Percentiles rank a stretch among this genome's conserved stretches.
phyloP scores from a whole-genome alignment of 1,284 basidiomycete species.

The Athelia sp. region DNA sequence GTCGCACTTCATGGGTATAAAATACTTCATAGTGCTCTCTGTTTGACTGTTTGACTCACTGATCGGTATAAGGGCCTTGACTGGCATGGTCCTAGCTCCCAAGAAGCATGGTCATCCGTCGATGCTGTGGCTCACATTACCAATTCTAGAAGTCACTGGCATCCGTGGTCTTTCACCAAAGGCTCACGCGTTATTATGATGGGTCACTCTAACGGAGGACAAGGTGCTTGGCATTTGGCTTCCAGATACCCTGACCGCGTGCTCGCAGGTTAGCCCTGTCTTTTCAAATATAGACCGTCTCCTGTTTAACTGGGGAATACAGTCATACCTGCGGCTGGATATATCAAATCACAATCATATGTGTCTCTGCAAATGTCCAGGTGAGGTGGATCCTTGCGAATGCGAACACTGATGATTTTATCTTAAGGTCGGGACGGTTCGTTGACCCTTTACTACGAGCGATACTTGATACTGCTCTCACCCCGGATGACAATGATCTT shows the following conservation, averaged over 20 bases:
- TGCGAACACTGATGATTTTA: background rate
- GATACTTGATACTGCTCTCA: slow-evolving; percentile 68
- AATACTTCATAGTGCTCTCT: no score
- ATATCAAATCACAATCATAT: slow-evolving; percentile 83
- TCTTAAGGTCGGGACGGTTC: slow-evolving; percentile 59
- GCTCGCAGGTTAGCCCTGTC: slow-evolving; percentile 52
- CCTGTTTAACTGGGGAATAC: slow-evolving; percentile 8
- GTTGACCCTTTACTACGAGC: slow-evolving; percentile 70
- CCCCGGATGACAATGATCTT: slow-evolving; percentile 83
- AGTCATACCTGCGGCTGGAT: slow-evolving; percentile 73
- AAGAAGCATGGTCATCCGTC: slow-evolving; percentile 55
- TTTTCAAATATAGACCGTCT: background rate
- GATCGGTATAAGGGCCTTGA: slow-evolving; percentile 75
- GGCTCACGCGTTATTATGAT: slow-evolving; percentile 54
- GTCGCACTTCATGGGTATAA: slow-evolving; percentile 73
- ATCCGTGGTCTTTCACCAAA: slow-evolving; percentile 31
- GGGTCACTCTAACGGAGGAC: slow-evolving; percentile 92
- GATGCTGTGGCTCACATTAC: slow-evolving; percentile 50
- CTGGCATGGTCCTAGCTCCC: slow-evolving; percentile 75
- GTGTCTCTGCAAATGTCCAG: slow-evolving; percentile 67
- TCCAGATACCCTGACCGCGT: slow-evolving; percentile 75
- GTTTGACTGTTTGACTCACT: no score
- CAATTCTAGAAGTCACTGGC: slow-evolving; percentile 29
- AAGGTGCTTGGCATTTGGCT: slow-evolving; percentile 81
- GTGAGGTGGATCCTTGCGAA: slow-evolving; percentile 18